Percentiles rank a stretch among this genome's conserved stretches.
phyloP scores from a whole-genome alignment of 192 early-diverging fungal genomes.

The Diversispora epigaea region DNA sequence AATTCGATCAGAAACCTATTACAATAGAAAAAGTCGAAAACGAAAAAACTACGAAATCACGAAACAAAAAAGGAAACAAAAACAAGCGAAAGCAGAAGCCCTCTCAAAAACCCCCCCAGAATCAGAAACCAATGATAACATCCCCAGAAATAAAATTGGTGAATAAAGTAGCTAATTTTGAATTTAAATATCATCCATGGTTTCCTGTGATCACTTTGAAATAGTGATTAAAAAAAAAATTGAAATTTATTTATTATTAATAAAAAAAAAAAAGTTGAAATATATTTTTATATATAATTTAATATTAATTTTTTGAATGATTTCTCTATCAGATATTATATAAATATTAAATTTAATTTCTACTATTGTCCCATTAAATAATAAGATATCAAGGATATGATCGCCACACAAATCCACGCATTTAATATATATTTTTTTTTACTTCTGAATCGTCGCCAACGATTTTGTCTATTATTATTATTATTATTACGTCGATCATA shows the following conservation, averaged over 20 bases:
- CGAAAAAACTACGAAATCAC: not conserved
- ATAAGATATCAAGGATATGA: no score
- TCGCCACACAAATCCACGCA: no score
- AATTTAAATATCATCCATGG: conserved; percentile 36
- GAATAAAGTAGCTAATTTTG: conserved; percentile 18
- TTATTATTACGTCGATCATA: not conserved
- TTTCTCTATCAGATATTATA: not conserved
- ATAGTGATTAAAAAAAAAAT: not conserved
- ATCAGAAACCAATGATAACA: not conserved
- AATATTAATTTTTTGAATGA: not conserved
- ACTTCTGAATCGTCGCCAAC: no score
- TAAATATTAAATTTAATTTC: no score
- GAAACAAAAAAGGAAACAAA: conserved; percentile 14
- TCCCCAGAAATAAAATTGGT: not conserved
- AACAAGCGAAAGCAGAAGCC: conserved; percentile 9
- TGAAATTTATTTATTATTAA: not conserved
- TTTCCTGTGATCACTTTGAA: conserved; percentile 25
- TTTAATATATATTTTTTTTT: no score
- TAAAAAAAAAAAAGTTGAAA: no score
- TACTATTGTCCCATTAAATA: no score
- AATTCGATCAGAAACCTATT: not conserved
- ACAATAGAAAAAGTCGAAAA: not conserved
- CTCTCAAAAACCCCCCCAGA: not conserved
- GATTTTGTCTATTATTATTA: no score
- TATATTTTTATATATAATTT: not conserved